Percentiles rank a stretch among this genome's conserved stretches.
These are phyloP conservation scores for Coniferiporia weirii DNA, from an alignment of 1,284 basidiomycete genomes.

Conservation along the genomic window DNA sequence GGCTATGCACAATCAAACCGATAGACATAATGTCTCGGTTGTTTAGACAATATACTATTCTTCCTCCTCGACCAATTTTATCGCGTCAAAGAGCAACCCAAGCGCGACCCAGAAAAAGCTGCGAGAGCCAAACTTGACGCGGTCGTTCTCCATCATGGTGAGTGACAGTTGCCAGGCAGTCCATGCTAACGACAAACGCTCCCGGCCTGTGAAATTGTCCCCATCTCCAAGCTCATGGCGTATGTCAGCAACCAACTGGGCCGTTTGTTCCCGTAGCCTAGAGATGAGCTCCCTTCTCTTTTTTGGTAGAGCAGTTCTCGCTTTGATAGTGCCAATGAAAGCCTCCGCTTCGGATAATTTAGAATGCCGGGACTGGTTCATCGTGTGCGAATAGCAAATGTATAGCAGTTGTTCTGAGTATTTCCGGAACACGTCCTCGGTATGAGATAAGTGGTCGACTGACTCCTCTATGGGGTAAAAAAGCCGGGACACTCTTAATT, in stretches of 20 bases:
- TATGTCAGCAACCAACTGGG: conserved; percentile 18
- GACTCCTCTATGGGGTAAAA: neutral
- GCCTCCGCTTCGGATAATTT: conserved; percentile 27
- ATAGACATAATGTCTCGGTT: neutral
- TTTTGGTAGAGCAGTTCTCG: conserved; percentile 22
- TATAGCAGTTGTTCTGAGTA: conserved; percentile 23
- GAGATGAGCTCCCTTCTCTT: conserved; percentile 23
- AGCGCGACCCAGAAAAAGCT: conserved; percentile 12
- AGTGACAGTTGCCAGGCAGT: conserved; percentile 9
- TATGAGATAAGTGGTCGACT: neutral
- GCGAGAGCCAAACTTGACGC: conserved; percentile 4
- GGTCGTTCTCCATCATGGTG: neutral
- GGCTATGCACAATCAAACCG: too few species aligned
- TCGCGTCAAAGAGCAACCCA: conserved; percentile 7
- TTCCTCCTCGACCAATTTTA: conserved; percentile 5
- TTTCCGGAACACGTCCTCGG: conserved; percentile 1
- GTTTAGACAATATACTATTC: neutral
- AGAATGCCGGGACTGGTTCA: conserved; percentile 14
- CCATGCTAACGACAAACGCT: conserved; percentile 1
- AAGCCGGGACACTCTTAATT: neutral
- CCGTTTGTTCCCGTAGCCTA: conserved; percentile 23
- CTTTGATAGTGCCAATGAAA: conserved; percentile 26
- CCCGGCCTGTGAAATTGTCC: neutral
- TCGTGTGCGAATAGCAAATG: conserved; percentile 21
- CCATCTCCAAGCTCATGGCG: conserved; percentile 4